These are phyloP conservation scores for Aspergillus phoenicis DNA, from an alignment of 2,329 filamentous ascomycete species.

Conservation along the genomic window DNA sequence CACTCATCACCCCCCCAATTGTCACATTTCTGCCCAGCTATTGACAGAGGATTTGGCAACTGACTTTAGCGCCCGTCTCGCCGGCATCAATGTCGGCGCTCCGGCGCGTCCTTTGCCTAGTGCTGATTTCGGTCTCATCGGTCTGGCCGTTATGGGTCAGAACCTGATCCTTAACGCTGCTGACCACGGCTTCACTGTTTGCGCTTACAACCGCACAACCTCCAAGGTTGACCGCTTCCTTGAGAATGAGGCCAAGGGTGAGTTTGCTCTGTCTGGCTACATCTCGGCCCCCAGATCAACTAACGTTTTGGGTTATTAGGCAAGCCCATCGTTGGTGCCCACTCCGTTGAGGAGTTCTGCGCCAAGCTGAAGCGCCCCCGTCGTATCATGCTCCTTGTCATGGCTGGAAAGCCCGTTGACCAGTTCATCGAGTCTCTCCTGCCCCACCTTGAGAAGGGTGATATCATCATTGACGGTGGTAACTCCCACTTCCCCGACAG, in stretches of 20 bases:
- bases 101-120: conserved; percentile 58
- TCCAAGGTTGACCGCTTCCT: conserved; percentile 97
- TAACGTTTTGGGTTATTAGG: conserved; percentile 48
- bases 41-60: conserved; percentile 42
- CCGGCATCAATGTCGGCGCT: conserved; percentile 71
- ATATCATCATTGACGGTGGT: conserved; percentile 99
- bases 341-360: conserved; percentile 92
- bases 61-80: conserved; percentile 70
- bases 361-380: conserved; percentile 96
- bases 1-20: conserved; percentile 5
- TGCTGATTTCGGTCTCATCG: conserved; percentile 89
- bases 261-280: conserved; percentile 21
- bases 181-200: conserved; percentile 92
- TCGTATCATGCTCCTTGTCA: conserved; percentile 97
- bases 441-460: conserved; percentile 77
- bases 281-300: background rate
- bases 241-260: conserved; percentile 83
- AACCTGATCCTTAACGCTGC: conserved; percentile 90
- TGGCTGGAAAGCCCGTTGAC: conserved; percentile 96
- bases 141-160: conserved; percentile 87
- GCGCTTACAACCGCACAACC: conserved; percentile 98
- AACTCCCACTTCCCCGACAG: conserved; percentile 99
- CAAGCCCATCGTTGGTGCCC: conserved; percentile 92
- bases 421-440: conserved; percentile 97
- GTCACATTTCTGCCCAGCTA: conserved; percentile 20